These are phyloP conservation scores for Penicillium sp. DNA, from an alignment of 2,329 filamentous ascomycete species.

Conservation along the genomic window DNA sequence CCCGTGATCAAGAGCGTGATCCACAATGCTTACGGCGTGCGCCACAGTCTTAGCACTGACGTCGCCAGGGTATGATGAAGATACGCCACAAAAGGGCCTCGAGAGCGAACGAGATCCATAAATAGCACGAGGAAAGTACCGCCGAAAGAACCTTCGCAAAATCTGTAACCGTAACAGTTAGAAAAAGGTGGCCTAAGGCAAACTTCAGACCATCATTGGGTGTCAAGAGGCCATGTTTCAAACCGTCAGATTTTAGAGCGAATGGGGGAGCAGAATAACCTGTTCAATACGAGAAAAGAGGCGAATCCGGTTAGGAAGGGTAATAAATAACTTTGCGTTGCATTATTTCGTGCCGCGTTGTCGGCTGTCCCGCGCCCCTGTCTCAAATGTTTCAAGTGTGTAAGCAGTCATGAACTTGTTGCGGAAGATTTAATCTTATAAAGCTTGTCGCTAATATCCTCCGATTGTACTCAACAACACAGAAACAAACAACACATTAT, in stretches of 20 bases:
- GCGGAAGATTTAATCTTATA: background rate
- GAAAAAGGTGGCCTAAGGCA: background rate
- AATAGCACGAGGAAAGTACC: background rate
- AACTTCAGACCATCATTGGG: background rate
- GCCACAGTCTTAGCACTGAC: background rate
- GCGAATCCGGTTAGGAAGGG: background rate
- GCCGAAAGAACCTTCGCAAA: background rate
- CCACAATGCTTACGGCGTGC: background rate
- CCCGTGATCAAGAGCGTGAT: background rate
- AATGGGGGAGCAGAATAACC: background rate
- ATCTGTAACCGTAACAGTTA: background rate
- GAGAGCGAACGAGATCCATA: background rate
- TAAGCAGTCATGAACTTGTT: background rate
- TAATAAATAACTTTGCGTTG: background rate
- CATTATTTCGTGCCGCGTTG: background rate
- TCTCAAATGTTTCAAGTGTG: conserved; percentile 2
- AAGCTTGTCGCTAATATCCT: background rate
- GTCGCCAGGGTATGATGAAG: background rate
- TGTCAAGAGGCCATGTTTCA: background rate
- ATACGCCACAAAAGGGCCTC: background rate
- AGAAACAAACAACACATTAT: conserved; percentile 1
- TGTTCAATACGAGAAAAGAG: background rate
- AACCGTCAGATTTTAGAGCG: background rate
- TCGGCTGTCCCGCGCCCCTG: conserved; percentile 2
- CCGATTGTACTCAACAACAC: background rate